Evolutionary conservation across 805 yeast genomes (phyloP).

Genomic region (Candida corydali): DNA sequence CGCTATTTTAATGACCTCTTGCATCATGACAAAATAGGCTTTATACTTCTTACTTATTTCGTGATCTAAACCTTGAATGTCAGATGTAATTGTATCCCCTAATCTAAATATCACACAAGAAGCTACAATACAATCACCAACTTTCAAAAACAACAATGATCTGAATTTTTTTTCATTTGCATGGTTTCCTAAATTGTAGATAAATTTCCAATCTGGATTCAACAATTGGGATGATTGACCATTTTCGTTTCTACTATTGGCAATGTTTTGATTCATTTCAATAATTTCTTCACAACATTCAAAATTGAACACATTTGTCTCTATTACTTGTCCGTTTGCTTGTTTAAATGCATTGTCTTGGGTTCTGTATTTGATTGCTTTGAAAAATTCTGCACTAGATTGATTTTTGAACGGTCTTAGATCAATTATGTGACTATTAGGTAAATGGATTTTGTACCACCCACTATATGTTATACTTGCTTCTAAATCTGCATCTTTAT

Average conservation of each 20-base stretch:
- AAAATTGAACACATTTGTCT: slow-evolving; percentile 25
- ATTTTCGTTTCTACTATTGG: slow-evolving; percentile 29
- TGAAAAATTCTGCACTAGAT: slow-evolving; percentile 31
- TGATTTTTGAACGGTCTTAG: slow-evolving; percentile 29
- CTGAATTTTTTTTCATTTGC: slow-evolving; percentile 20
- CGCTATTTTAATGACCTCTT: slow-evolving; percentile 39
- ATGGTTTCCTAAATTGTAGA: slow-evolving; percentile 23
- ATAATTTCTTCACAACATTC: slow-evolving; percentile 28
- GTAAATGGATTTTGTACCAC: slow-evolving; percentile 31
- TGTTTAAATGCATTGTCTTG: slow-evolving; percentile 30
- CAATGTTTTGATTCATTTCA: slow-evolving; percentile 36
- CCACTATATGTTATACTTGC: slow-evolving; percentile 32
- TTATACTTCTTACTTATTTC: slow-evolving; percentile 34
- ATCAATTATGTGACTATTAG: slow-evolving; percentile 39
- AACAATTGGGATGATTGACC: slow-evolving; percentile 36
- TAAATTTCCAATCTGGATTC: slow-evolving; percentile 27
- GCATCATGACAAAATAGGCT: slow-evolving; percentile 47
- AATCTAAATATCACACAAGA: slow-evolving; percentile 39
- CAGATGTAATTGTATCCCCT: slow-evolving; percentile 43
- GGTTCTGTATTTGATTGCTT: slow-evolving; percentile 37
- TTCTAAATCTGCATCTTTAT: slow-evolving; percentile 26
- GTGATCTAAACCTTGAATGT: slow-evolving; percentile 41
- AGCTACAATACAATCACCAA: slow-evolving; percentile 32
- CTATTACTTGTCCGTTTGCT: slow-evolving; percentile 32
- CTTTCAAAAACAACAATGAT: slow-evolving; percentile 33